These are phyloP conservation scores for Fraxinus sp. DNA, from an alignment of 305 asterid species.

Conservation along the genomic window DNA sequence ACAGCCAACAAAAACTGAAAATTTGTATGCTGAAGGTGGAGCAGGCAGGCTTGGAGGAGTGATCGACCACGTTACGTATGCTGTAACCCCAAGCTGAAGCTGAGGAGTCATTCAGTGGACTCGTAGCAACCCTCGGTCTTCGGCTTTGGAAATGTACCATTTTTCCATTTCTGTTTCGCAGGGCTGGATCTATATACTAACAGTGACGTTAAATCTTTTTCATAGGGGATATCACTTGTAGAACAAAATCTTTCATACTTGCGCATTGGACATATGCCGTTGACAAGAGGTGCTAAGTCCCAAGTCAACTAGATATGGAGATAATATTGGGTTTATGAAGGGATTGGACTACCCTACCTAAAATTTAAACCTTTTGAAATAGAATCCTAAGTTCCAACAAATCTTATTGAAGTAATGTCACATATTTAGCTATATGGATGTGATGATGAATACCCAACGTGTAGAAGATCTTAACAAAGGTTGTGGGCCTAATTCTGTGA, in stretches of 20 bases:
- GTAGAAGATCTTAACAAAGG: not conserved
- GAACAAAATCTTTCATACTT: not conserved
- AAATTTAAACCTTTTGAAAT: not conserved
- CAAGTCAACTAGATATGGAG: not conserved
- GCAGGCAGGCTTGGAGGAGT: not conserved
- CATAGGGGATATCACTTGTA: not conserved
- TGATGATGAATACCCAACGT: not conserved
- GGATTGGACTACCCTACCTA: not conserved
- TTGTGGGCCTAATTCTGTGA: not conserved
- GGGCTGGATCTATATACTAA: too few species aligned
- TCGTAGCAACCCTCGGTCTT: not conserved
- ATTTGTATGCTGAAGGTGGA: not conserved
- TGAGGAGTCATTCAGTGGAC: not conserved
- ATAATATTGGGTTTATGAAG: not conserved
- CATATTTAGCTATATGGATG: not conserved
- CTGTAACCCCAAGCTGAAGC: not conserved
- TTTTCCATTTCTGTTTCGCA: not conserved
- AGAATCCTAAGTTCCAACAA: not conserved
- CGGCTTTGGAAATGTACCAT: not conserved
- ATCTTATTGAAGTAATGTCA: not conserved
- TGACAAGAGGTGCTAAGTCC: not conserved
- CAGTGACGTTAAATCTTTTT: not conserved
- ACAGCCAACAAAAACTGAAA: not conserved
- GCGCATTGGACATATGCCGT: not conserved
- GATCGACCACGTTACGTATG: not conserved